Conservation (phyloP, 2,329 filamentous ascomycete genomes). For the Ustilaginoidea virens region DNA sequence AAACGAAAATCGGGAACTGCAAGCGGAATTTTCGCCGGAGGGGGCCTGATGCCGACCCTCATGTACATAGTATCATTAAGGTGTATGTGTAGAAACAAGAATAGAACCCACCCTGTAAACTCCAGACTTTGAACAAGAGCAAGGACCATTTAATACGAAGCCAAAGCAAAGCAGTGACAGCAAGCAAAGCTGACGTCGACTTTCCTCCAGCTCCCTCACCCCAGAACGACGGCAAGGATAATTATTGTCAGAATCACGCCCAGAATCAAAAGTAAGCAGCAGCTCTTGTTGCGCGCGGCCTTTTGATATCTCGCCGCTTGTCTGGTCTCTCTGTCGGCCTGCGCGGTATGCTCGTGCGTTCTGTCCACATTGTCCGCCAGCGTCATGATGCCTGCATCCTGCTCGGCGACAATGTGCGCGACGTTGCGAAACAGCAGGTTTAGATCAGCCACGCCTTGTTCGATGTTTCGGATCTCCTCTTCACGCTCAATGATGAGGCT, state of each 20-base stretch:
- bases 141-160: no score
- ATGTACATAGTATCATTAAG: conserved; percentile 5
- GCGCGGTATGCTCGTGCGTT: conserved; percentile 64
- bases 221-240: conserved; percentile 69
- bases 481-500: conserved; percentile 91
- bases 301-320: conserved; percentile 87
- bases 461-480: conserved; percentile 92
- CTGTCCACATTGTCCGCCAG: conserved; percentile 81
- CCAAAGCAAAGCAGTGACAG: no score
- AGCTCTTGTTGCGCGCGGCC: conserved; percentile 86
- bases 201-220: conserved; percentile 29
- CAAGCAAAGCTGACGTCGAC: no score
- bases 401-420: conserved; percentile 91
- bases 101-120: conserved; percentile 3
- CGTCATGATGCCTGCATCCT: conserved; percentile 73
- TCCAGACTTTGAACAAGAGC: no score
- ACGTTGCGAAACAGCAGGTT: conserved; percentile 97
- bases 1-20: no score
- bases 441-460: conserved; percentile 86
- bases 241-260: conserved; percentile 82
- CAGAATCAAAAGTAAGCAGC: conserved; percentile 77
- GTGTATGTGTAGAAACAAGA: conserved; percentile 4
- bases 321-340: conserved; percentile 73
- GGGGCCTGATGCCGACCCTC: conserved; percentile 5
- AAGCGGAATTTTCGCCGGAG: no score